phyloP scores from a whole-genome alignment of 2,329 filamentous ascomycete genomes.

The Aspergillus quadricinctus region DNA sequence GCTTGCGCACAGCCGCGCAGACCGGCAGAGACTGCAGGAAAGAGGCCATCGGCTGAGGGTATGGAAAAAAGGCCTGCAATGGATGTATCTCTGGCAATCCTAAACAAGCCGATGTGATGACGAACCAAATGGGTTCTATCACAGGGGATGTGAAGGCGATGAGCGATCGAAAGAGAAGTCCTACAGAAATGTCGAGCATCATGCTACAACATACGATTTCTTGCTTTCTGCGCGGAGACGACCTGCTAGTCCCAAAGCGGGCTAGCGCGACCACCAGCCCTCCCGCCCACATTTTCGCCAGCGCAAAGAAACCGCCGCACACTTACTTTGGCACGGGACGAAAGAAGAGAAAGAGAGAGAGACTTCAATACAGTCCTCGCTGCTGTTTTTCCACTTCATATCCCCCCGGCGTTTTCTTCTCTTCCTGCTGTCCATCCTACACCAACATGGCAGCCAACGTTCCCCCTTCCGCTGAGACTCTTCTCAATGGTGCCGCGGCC shows the following conservation, averaged over 20 bases:
- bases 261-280: slow-evolving; percentile 29
- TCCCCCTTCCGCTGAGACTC: slow-evolving; percentile 46
- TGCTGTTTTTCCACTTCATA: slow-evolving; percentile 9
- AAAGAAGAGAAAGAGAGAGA: neutral
- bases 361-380: slow-evolving; percentile 11
- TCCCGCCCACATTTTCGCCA: slow-evolving; percentile 31
- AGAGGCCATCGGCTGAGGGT: slow-evolving; percentile 25
- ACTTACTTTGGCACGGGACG: slow-evolving; percentile 10
- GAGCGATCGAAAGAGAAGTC: slow-evolving; percentile 3
- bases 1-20: slow-evolving; percentile 32
- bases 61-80: slow-evolving; percentile 2
- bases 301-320: slow-evolving; percentile 23
- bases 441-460: slow-evolving; percentile 50
- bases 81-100: slow-evolving; percentile 6
- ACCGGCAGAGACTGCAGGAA: slow-evolving; percentile 27
- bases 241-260: slow-evolving; percentile 21
- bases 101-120: slow-evolving; percentile 1
- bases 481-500: slow-evolving; percentile 47
- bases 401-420: slow-evolving; percentile 13
- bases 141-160: neutral
- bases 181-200: slow-evolving; percentile 5
- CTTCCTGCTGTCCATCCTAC: slow-evolving; percentile 6
- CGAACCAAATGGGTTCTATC: neutral
- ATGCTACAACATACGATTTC: slow-evolving; percentile 16
- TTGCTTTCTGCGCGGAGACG: slow-evolving; percentile 21